A percentile compares a stretch with the other conserved stretches of the same genome.
phyloP scores from a whole-genome alignment of 805 yeast genomes.

The Nakazawaea anatomiae region DNA sequence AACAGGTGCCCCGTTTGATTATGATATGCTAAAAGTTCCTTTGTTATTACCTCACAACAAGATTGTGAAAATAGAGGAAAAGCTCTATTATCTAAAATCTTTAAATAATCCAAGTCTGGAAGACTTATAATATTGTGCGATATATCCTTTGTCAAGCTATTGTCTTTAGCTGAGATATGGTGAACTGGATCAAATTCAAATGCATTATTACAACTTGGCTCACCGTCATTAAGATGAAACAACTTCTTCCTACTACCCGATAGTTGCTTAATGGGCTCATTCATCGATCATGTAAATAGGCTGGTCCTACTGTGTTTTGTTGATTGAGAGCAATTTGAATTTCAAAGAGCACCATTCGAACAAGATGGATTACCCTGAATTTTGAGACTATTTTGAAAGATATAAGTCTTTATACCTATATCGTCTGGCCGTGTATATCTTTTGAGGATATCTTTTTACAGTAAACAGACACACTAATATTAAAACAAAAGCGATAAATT shows the following conservation, averaged over 20 bases:
- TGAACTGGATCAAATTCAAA: conserved; percentile 17
- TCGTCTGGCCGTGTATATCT: too few species aligned
- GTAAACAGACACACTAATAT: too few species aligned
- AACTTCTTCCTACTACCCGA: not conserved
- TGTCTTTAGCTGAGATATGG: conserved; percentile 17
- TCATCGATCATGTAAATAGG: not conserved
- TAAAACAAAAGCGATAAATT: too few species aligned
- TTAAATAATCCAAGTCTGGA: conserved; percentile 14
- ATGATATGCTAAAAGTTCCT: conserved; percentile 29
- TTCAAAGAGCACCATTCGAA: too few species aligned
- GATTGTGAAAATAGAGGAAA: conserved; percentile 40
- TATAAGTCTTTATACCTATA: too few species aligned
- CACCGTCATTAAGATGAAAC: not conserved
- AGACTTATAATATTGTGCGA: conserved; percentile 11
- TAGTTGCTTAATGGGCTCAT: not conserved
- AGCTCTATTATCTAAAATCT: conserved; percentile 21
- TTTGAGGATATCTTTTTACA: too few species aligned
- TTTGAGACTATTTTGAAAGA: too few species aligned
- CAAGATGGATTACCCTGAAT: too few species aligned
- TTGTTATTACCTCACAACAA: conserved; percentile 35
- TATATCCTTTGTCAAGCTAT: conserved; percentile 14
- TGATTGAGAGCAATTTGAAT: not conserved
- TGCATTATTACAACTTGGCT: not conserved
- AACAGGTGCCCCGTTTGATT: conserved; percentile 22
- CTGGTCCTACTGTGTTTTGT: too few species aligned